Conservation (phyloP, 2,329 filamentous ascomycete genomes). For the Arthrobotrys entomopaga region DNA sequence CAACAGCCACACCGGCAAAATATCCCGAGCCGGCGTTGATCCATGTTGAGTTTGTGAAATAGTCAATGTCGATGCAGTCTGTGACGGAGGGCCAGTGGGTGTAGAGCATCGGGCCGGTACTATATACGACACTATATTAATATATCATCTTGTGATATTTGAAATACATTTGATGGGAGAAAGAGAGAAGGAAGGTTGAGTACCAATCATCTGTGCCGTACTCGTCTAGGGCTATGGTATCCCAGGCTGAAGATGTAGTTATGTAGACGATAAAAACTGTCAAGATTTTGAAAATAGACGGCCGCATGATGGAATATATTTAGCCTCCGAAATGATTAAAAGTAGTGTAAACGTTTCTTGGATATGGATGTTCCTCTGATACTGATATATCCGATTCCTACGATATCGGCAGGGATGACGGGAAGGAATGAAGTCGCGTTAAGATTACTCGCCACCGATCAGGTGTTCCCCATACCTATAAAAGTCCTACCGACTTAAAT, state of each 20-base stretch:
- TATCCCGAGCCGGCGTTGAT: constrained; percentile 39
- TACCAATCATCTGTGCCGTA: constrained; percentile 41
- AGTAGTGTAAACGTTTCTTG: too few relatives aligned
- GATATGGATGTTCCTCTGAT: too few relatives aligned
- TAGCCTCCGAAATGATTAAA: too few relatives aligned
- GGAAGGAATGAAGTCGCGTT: constrained; percentile 6
- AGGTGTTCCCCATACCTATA: background rate
- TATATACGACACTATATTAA: constrained; percentile 2
- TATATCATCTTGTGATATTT: background rate
- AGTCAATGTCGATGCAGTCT: constrained; percentile 49
- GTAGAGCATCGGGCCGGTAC: constrained; percentile 41
- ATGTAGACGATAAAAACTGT: background rate
- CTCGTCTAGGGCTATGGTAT: constrained; percentile 33
- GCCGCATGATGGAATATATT: background rate
- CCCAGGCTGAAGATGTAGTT: constrained; percentile 4
- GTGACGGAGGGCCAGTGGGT: constrained; percentile 48
- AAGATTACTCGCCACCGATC: background rate
- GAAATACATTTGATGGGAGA: background rate
- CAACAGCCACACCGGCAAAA: constrained; percentile 36
- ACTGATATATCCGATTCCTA: background rate
- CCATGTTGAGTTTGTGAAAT: constrained; percentile 29
- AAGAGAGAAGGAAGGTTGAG: background rate
- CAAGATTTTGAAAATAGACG: background rate
- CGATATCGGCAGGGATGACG: background rate
- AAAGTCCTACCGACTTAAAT: background rate